phyloP scores from a whole-genome alignment of 78 protist species.

The Protostelium mycophagum region DNA sequence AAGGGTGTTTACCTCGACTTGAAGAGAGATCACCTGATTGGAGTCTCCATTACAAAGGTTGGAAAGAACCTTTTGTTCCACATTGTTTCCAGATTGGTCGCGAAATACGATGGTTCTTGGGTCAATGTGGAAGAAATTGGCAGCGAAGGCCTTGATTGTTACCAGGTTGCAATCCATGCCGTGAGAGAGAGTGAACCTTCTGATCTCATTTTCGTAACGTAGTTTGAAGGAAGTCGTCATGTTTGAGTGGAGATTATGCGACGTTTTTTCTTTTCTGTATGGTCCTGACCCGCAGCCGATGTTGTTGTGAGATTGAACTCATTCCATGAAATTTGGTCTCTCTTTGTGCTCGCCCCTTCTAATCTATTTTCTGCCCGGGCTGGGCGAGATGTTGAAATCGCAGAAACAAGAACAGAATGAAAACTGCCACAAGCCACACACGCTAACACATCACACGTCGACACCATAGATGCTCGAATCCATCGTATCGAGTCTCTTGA shows the following conservation, averaged over 20 bases:
- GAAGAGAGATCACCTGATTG: no score
- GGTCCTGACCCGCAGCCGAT: background rate
- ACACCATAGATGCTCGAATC: background rate
- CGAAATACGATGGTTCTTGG: background rate
- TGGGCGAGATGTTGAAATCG: no score
- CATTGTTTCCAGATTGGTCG: no score
- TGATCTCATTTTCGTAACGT: background rate
- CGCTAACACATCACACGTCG: no score
- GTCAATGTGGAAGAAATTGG: background rate
- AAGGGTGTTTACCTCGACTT: no score
- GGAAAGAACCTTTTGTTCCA: no score
- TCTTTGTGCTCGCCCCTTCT: no score
- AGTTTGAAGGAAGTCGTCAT: background rate
- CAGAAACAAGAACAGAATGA: no score
- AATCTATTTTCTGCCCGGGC: no score
- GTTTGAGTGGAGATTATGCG: no score
- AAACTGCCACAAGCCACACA: no score
- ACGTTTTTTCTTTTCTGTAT: background rate
- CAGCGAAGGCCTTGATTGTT: background rate
- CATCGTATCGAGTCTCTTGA: background rate
- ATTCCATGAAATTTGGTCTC: background rate
- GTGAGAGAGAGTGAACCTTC: background rate
- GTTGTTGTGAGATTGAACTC: background rate
- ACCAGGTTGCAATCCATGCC: background rate
- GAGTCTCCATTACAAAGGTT: no score